Evolutionary conservation across 257 asterid species (phyloP).

Genomic region (Solanum pennellii): DNA sequence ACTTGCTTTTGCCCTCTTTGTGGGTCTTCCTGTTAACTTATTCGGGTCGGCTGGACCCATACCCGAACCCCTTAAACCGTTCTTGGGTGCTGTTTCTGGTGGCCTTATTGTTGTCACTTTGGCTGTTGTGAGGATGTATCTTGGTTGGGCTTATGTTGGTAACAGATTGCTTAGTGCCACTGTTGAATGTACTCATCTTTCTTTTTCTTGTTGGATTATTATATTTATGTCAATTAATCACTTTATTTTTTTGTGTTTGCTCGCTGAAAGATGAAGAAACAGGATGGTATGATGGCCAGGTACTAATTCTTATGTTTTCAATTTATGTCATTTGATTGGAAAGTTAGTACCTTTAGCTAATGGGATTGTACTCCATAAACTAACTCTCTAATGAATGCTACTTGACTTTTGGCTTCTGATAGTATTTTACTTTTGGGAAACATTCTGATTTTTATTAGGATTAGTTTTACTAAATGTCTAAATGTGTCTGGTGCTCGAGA

Average conservation of each 20-base stretch:
- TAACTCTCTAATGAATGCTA: not conserved
- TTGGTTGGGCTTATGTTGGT: conserved; percentile 97
- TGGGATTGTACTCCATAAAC: not conserved
- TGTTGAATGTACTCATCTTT: conserved; percentile 54
- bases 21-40: conserved; percentile 85
- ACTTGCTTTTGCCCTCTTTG: conserved; percentile 45
- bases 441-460: not conserved
- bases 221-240: not conserved
- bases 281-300: conserved; percentile 99
- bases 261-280: conserved; percentile 85
- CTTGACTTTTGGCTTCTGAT: not conserved
- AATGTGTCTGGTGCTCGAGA: not conserved
- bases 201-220: not conserved
- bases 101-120: conserved; percentile 60
- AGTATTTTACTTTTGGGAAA: not conserved
- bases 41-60: conserved; percentile 59
- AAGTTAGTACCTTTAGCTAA: not conserved
- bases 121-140: conserved; percentile 81
- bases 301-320: conserved; percentile 1
- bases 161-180: conserved; percentile 82
- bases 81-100: conserved; percentile 41
- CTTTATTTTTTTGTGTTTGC: not conserved
- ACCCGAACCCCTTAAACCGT: conserved; percentile 42
- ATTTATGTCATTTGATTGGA: not conserved
- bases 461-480: not conserved